These are phyloP conservation scores for Schrenkiella parvula DNA, from an alignment of 345 rosid genomes.

Conservation along the genomic window DNA sequence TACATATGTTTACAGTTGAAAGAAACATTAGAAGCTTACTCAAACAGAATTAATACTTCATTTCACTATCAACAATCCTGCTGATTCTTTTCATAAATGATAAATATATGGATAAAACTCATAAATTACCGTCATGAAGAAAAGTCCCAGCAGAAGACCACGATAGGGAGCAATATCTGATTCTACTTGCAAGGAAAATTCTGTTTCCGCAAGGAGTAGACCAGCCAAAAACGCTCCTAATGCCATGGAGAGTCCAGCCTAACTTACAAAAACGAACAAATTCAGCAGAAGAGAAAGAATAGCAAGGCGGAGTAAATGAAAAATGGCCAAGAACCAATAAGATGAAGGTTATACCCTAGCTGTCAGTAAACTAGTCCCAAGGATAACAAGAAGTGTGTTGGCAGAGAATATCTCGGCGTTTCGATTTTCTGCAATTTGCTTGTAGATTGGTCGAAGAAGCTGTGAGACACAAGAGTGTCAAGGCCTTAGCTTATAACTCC, in stretches of 20 bases:
- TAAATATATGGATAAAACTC: not conserved
- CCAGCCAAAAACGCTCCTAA: constrained; percentile 99
- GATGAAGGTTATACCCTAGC: constrained; percentile 70
- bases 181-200: constrained; percentile 98
- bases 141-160: constrained; percentile 95
- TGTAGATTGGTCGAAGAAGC: constrained; percentile 98
- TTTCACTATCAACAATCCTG: not conserved
- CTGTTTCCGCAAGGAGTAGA: constrained; percentile 98
- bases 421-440: constrained; percentile 93
- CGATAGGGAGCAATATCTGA: constrained; percentile 99
- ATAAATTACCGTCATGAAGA: constrained; percentile 93
- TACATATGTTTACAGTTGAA: not conserved
- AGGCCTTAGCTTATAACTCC: constrained; percentile 13
- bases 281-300: not conserved
- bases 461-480: constrained; percentile 32
- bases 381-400: constrained; percentile 88
- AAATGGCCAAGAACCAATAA: constrained; percentile 25
- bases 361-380: constrained; percentile 97
- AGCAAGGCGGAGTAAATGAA: not conserved
- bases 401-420: constrained; percentile 99
- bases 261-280: constrained; percentile 23
- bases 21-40: too few species aligned
- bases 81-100: constrained; percentile 2
- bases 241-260: constrained; percentile 99
- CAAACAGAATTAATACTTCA: not conserved